Conservation (phyloP, 805 yeast species). For the Lipomyces starkeyi region DNA sequence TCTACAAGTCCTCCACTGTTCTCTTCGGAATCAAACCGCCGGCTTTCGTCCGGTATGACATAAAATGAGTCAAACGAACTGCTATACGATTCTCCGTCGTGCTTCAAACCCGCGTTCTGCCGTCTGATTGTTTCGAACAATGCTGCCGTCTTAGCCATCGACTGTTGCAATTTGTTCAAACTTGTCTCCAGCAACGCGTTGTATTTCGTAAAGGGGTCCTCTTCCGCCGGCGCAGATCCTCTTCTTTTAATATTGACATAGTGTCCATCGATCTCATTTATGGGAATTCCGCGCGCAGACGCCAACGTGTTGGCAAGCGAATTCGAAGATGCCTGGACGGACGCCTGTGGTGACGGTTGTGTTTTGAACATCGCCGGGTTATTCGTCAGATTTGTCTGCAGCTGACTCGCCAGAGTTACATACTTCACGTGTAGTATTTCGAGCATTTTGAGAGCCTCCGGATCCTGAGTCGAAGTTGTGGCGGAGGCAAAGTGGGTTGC, state of each 20-base stretch:
- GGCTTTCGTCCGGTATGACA: slow-evolving; percentile 43
- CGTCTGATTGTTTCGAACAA: slow-evolving; percentile 33
- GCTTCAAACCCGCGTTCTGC: background rate
- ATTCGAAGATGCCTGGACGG: slow-evolving; percentile 10
- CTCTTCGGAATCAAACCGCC: background rate
- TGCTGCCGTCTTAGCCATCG: slow-evolving; percentile 34
- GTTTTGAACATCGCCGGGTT: slow-evolving; percentile 28
- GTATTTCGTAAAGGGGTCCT: slow-evolving; percentile 42
- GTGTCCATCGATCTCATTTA: slow-evolving; percentile 21
- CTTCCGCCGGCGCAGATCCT: slow-evolving; percentile 17
- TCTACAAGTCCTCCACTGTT: slow-evolving; percentile 3
- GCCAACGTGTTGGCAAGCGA: slow-evolving; percentile 37
- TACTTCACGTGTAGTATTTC: slow-evolving; percentile 29
- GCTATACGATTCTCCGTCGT: slow-evolving; percentile 4
- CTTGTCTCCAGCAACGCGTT: slow-evolving; percentile 36
- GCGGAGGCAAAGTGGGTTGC: slow-evolving; percentile 31
- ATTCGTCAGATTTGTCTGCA: slow-evolving; percentile 17
- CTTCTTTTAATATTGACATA: slow-evolving; percentile 23
- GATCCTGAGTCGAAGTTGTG: slow-evolving; percentile 30
- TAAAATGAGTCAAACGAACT: slow-evolving; percentile 40
- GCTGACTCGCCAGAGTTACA: slow-evolving; percentile 23
- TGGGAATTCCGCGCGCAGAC: slow-evolving; percentile 42
- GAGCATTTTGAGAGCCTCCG: slow-evolving; percentile 28
- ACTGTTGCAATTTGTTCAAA: slow-evolving; percentile 26
- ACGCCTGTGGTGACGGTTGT: slow-evolving; percentile 3